phyloP scores from a whole-genome alignment of 2,329 filamentous ascomycete species.

The Colletotrichum liriopes region DNA sequence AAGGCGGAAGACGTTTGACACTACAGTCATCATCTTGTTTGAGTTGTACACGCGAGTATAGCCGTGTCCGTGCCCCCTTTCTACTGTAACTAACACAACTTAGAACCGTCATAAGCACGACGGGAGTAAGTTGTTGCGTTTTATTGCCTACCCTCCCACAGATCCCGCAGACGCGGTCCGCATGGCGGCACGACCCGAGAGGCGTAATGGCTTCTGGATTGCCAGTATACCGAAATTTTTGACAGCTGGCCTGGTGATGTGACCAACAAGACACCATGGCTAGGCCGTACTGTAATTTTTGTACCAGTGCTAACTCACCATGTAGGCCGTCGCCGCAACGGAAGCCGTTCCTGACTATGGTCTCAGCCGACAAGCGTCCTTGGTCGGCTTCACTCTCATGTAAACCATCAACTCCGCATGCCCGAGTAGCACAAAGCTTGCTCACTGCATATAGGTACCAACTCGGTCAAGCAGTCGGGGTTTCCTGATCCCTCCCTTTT shows the following conservation, averaged over 20 bases:
- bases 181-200: conserved; percentile 15
- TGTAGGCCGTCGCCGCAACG: conserved; percentile 39
- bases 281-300: neutral
- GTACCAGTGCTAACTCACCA: neutral
- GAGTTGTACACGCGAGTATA: conserved; percentile 46
- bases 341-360: conserved; percentile 28
- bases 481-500: conserved; percentile 56
- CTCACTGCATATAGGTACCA: conserved; percentile 48
- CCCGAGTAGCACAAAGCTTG: neutral
- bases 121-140: conserved; percentile 22
- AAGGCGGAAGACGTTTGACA: conserved; percentile 44
- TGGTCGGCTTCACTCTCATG: conserved; percentile 49
- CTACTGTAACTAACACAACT: neutral
- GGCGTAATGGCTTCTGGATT: neutral
- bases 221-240: neutral
- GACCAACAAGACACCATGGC: neutral
- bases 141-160: too few species aligned
- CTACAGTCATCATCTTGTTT: conserved; percentile 44
- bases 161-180: neutral
- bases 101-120: conserved; percentile 39
- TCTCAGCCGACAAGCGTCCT: conserved; percentile 29
- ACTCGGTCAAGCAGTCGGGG: conserved; percentile 57
- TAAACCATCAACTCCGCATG: conserved; percentile 10
- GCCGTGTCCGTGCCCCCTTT: neutral
- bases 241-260: neutral